These are phyloP conservation scores for Entamoeba moshkovskii DNA, from an alignment of 208 protist species.

Conservation along the genomic window DNA sequence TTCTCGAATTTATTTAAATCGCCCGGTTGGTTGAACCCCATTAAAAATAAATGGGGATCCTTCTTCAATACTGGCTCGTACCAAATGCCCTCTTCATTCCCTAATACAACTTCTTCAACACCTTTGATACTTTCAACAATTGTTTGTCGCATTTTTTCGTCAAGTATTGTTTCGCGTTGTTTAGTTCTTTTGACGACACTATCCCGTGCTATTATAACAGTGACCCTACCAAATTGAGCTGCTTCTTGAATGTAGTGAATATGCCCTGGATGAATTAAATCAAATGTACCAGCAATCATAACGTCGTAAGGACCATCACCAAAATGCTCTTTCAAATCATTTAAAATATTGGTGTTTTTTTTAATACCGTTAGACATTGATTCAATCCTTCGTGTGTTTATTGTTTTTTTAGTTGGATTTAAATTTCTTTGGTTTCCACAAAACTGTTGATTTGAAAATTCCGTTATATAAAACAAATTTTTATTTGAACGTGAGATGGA, in stretches of 20 bases:
- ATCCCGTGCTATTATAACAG: not conserved
- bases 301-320: not conserved
- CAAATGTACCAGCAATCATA: not conserved
- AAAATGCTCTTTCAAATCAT: not conserved
- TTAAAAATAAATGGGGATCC: not conserved
- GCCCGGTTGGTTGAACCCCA: not conserved
- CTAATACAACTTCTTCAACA: not conserved
- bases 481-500: too few relatives aligned
- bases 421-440: too few relatives aligned
- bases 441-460: too few relatives aligned
- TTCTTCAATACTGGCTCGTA: not conserved
- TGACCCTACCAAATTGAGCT: not conserved
- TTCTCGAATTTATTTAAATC: not conserved
- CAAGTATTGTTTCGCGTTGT: not conserved
- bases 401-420: too few relatives aligned
- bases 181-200: not conserved
- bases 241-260: not conserved
- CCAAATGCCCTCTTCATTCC: not conserved
- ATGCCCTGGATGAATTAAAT: not conserved
- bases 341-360: not conserved
- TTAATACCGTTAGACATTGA: too few relatives aligned
- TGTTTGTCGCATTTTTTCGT: not conserved
- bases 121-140: not conserved
- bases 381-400: too few relatives aligned
- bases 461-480: too few relatives aligned